Percentiles rank a stretch among this genome's conserved stretches.
These are phyloP conservation scores for Aspergillus sparsus DNA, from an alignment of 495 filamentous ascomycete species.

Conservation along the genomic window DNA sequence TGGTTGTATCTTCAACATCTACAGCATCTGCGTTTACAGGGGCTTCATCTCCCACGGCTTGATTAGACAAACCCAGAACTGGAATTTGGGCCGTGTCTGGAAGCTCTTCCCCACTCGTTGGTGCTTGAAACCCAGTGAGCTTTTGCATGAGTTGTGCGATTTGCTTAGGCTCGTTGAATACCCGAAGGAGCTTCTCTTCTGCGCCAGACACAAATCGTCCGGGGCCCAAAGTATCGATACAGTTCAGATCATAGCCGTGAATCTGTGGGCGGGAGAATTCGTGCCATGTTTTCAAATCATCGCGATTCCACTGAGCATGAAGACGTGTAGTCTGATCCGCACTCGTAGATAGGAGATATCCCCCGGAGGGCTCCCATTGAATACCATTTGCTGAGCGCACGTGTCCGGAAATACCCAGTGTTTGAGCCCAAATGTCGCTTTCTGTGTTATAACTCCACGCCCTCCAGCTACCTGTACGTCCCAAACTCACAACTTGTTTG, in stretches of 20 bases:
- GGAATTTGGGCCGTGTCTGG: constrained; percentile 91
- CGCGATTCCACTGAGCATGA: constrained; percentile 77
- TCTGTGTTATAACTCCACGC: constrained; percentile 63
- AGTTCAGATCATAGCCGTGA: constrained; percentile 97
- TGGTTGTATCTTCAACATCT: constrained; percentile 29
- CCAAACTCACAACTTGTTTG: constrained; percentile 71
- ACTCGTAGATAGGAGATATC: constrained; percentile 84
- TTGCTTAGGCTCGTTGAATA: constrained; percentile 87
- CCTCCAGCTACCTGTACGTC: constrained; percentile 92
- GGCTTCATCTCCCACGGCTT: constrained; percentile 66
- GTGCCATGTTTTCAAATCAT: constrained; percentile 70
- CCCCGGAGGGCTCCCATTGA: constrained; percentile 80
- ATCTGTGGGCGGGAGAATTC: constrained; percentile 96
- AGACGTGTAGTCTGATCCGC: constrained; percentile 94
- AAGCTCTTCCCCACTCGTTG: constrained; percentile 47
- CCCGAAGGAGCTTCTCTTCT: constrained; percentile 93
- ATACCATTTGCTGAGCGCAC: constrained; percentile 75
- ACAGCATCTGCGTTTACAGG: constrained; percentile 53
- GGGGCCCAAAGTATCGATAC: constrained; percentile 70
- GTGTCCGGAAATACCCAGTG: constrained; percentile 80
- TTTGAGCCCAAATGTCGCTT: constrained; percentile 70
- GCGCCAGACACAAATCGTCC: constrained; percentile 89
- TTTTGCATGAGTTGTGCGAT: constrained; percentile 71
- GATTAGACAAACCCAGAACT: constrained; percentile 94
- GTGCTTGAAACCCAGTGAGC: constrained; percentile 61